Base-by-base conservation (phyloP, 805 yeast genomes). In the Cyberlindnera subsufficiens region DNA sequence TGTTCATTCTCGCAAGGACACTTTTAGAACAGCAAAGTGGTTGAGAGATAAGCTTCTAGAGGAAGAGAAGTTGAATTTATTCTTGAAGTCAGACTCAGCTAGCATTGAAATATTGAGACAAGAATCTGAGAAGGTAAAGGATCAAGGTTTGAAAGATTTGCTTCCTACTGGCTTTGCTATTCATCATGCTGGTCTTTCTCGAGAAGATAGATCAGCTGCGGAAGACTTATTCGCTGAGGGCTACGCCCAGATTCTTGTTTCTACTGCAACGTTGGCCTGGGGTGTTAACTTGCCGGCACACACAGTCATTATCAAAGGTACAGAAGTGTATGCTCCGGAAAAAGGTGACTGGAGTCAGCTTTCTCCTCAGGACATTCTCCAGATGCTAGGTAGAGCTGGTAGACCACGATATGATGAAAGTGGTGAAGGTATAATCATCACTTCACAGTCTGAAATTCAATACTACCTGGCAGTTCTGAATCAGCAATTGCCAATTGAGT, bases 361-460 rank as follows among this genome's bases (percentile, higher is more conserved):
- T n/a, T 82, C 96, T 0, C 95, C 97, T 0, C 99, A 91, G 55
- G 98, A 93, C 64, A 83, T 91, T 32, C 63, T 91, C 9, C 99
- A 91, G 65, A 91, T 91, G 98, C 70, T 91, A n/a, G 98, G 98
- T 31, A 78, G 98, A 68, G 98, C 98, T 16, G 98, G 98, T 53
- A 75, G 99, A 63, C 99, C 99, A 0, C 72, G 96, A 41, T 93
- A 84, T 64, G 99, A 91, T 61, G 79, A 80, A 15, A 77, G 80
- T 55, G 99, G 99, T 55, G 96, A 87, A 53, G 99, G 98, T 67
- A 80, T 91, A 3, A 86, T 91, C 29, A 87, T 91, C 38, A 93
- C 98, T 0, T 74, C 90, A 0, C 93, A 86, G 45, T 80, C 81
- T 17, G 95, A 89, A 54, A 73, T 91, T 15, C 91, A 86, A 50